A percentile compares a stretch with the other conserved stretches of the same genome.
phyloP scores from a whole-genome alignment of 1,284 basidiomycete species.

The Cystobasidium slooffiae region DNA sequence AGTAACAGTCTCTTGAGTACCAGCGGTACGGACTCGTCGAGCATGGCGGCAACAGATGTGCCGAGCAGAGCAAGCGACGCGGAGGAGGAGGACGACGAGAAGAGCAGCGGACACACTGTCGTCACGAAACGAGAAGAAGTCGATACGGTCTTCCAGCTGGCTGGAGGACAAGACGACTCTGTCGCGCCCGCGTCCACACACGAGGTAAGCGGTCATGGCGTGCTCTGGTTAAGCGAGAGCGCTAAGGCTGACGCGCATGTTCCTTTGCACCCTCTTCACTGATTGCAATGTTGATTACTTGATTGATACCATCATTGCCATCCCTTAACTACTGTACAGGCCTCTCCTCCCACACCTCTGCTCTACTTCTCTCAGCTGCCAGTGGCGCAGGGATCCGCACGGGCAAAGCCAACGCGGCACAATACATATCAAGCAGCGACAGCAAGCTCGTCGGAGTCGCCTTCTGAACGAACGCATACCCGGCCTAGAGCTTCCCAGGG shows the following conservation, averaged over 20 bases:
- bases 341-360: background rate
- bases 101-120: constrained; percentile 18
- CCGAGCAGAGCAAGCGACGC: background rate
- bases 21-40: background rate
- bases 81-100: constrained; percentile 14
- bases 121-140: background rate
- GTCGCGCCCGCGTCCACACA: background rate
- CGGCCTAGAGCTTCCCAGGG: background rate
- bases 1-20: constrained; percentile 12
- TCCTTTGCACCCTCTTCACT: background rate
- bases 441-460: background rate
- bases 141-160: background rate
- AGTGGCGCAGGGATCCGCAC: constrained; percentile 10
- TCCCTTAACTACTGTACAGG: background rate
- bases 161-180: constrained; percentile 1
- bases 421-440: background rate
- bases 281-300: no score
- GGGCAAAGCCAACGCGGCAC: background rate
- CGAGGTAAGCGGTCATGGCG: no score
- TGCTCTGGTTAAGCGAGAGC: no score
- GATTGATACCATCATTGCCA: background rate
- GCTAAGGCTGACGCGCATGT: no score
- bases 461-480: background rate
- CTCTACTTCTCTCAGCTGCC: constrained; percentile 16
- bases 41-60: constrained; percentile 2